A percentile compares a stretch with the other conserved stretches of the same genome.
phyloP scores from a whole-genome alignment of 2,329 filamentous ascomycete species.

The Apiospora malaysiana region DNA sequence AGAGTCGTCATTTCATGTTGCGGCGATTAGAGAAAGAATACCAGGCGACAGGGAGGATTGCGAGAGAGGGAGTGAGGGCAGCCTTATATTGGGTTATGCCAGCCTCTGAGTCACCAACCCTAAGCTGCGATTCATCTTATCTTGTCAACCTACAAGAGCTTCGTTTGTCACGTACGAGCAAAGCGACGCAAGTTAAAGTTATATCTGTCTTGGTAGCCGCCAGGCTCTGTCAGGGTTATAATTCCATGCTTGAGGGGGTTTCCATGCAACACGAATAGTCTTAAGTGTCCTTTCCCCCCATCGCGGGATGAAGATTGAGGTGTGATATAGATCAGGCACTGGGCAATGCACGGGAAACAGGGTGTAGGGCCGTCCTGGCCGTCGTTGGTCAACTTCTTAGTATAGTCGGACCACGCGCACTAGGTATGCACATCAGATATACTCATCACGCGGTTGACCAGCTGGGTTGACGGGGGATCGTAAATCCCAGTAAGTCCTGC shows the following conservation, averaged over 20 bases:
- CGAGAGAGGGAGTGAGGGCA: too few species aligned
- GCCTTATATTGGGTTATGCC: too few species aligned
- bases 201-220: neutral
- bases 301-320: too few species aligned
- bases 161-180: neutral
- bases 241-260: neutral
- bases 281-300: too few species aligned
- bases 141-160: too few species aligned
- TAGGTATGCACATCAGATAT: neutral
- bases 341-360: neutral
- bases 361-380: neutral
- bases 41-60: neutral
- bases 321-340: too few species aligned
- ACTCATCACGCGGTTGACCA: neutral
- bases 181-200: neutral
- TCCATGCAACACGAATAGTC: too few species aligned
- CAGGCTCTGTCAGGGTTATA: neutral
- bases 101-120: too few species aligned
- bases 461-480: neutral
- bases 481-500: too few species aligned
- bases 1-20: neutral
- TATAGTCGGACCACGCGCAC: too few species aligned
- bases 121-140: neutral
- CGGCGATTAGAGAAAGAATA: neutral
- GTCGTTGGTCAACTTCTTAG: too few species aligned